phyloP scores from a whole-genome alignment of 371 early-diverging fungal species.

The Thermomucor indicae-seudaticae region DNA sequence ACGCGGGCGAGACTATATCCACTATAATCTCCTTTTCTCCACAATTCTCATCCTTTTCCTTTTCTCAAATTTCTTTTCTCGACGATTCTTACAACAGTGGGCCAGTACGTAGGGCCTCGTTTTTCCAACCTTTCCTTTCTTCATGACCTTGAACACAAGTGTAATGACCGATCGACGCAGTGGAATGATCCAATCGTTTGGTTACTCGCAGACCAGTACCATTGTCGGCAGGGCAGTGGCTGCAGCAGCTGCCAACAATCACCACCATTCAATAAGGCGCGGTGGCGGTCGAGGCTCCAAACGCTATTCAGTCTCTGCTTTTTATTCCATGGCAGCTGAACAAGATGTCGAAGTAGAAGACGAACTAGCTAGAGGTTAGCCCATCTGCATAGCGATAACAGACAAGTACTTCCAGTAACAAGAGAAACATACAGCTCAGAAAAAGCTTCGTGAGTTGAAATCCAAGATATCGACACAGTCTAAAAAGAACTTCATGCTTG shows the following conservation, averaged over 20 bases:
- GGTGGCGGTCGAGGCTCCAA: constrained; percentile 42
- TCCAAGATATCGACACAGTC: constrained; percentile 87
- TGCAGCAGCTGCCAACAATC: constrained; percentile 45
- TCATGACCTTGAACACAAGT: constrained; percentile 4
- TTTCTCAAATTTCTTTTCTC: too few relatives aligned
- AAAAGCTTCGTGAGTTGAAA: constrained; percentile 81
- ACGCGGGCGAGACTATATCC: too few relatives aligned
- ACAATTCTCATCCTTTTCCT: too few relatives aligned
- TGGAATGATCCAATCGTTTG: constrained; percentile 39
- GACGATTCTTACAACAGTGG: not conserved
- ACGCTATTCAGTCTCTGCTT: constrained; percentile 82
- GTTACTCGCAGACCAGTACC: constrained; percentile 29
- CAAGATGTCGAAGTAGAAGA: constrained; percentile 93
- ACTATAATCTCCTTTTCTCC: too few relatives aligned
- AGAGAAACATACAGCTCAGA: constrained; percentile 64
- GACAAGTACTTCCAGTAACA: constrained; percentile 1
- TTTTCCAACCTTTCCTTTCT: not conserved
- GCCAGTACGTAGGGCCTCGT: not conserved
- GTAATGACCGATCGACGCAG: constrained; percentile 39
- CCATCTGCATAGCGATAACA: not conserved
- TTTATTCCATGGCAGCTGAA: constrained; percentile 93
- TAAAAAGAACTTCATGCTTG: constrained; percentile 92
- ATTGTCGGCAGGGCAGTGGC: constrained; percentile 42
- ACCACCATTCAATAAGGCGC: constrained; percentile 32
- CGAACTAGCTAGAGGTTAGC: constrained; percentile 69